Evolutionary conservation across 345 rosid genomes (phyloP), one percentile per base, ranked within the genome.

Genomic region (Barbarea vulgaris): DNA sequence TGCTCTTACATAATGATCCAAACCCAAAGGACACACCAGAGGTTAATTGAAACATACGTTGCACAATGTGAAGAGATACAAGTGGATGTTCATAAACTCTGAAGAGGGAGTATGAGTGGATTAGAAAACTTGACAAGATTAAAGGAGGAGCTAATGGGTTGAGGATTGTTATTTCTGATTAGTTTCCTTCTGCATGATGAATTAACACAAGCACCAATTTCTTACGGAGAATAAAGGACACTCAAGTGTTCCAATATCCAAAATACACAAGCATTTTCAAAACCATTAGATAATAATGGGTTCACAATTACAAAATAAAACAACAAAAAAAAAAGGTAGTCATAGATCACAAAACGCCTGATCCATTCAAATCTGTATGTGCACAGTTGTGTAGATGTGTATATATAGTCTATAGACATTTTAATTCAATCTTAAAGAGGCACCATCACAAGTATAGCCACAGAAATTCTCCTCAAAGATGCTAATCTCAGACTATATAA

Each of bases 351-450:
- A 69, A 22, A 39, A n/a, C 50, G 19, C 14, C 1, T 54, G 44
- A 69, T 71, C 73, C 53, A 65, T 65, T 77, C 11, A 57, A 65
- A 64, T 64, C 18, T 64, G 67, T 77, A 64, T 37, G 59, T 70
- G 67, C 74, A 56, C 47, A 36, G 36, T 21, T 22, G 47, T 64
- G 67, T 48, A 71, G 53, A 44, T 56, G 53, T 77, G 53, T 77
- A 56, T 68, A 15, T 44, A 34, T 34, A 69, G 74, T 54, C 69
- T 70, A 76, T 70, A 47, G 22, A 47, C 55, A 72, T 54, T 69
- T 21, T 69, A n/a, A 63, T 44, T 41, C 62, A 60, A 60, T 37
- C 10, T 53, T 28, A 54, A 10, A 25, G 61, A 55, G 60, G 44
- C 41, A 64, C 0, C 54, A 56, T 70, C 67, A 47, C 64, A 70